Percentiles rank a stretch among this genome's conserved stretches.
Evolutionary conservation across 306 rosid species (phyloP).

Genomic region (Sphenostylis stenocarpa): DNA sequence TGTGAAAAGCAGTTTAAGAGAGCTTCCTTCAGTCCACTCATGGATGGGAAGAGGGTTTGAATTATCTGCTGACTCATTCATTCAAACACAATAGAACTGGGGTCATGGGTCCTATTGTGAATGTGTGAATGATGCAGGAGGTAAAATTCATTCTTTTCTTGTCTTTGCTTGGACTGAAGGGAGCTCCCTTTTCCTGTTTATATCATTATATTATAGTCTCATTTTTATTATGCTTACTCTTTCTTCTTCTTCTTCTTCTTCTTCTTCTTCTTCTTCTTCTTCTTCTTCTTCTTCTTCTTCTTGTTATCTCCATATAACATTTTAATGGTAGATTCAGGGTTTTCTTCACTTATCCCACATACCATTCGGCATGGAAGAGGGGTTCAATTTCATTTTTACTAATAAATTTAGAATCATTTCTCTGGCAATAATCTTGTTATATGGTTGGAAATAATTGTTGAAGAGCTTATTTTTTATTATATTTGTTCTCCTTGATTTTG

Average conservation of each 20-base stretch:
- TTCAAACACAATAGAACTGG: slow-evolving; percentile 75
- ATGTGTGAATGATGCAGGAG: slow-evolving; percentile 98
- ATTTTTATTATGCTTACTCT: background rate
- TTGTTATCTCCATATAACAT: too few species aligned
- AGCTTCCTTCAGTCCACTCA: slow-evolving; percentile 98
- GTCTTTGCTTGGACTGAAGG: slow-evolving; percentile 98
- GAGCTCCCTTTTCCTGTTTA: slow-evolving; percentile 73
- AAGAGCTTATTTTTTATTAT: background rate
- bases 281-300: too few species aligned
- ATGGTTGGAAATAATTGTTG: too few species aligned
- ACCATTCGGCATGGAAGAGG: background rate
- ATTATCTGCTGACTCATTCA: slow-evolving; percentile 97
- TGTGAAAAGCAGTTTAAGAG: slow-evolving; percentile 51
- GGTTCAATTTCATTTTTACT: too few species aligned
- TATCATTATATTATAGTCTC: background rate
- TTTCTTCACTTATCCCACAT: too few species aligned
- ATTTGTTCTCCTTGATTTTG: background rate
- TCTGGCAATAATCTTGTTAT: too few species aligned
- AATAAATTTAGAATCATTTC: too few species aligned
- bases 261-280: too few species aligned
- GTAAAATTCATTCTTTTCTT: slow-evolving; percentile 62
- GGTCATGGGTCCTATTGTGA: slow-evolving; percentile 48
- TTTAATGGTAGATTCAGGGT: too few species aligned
- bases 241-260: background rate
- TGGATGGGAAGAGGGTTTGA: slow-evolving; percentile 63